phyloP scores from a whole-genome alignment of 169 alveolate genomes.

The Plasmodium malariae region DNA sequence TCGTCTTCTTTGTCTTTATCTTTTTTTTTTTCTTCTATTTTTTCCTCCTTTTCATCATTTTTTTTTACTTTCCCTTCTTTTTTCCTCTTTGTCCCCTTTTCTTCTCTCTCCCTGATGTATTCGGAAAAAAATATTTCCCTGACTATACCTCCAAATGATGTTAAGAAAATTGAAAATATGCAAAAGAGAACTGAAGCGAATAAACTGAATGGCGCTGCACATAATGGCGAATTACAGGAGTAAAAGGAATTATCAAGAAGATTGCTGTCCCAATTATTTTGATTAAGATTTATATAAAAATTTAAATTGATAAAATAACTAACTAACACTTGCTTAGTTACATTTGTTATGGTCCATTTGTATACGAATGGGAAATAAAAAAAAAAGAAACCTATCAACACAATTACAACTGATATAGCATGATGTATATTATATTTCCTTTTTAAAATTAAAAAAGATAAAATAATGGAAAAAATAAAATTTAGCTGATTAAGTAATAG shows the following conservation, averaged over 20 bases:
- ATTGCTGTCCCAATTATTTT: neutral
- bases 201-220: slow-evolving; percentile 29
- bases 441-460: slow-evolving; percentile 53
- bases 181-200: slow-evolving; percentile 43
- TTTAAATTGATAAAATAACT: slow-evolving; percentile 36
- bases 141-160: slow-evolving; percentile 59
- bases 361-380: slow-evolving; percentile 59
- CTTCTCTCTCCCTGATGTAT: slow-evolving; percentile 14
- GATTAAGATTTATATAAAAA: slow-evolving; percentile 8
- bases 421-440: slow-evolving; percentile 63
- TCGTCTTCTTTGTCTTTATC: no score
- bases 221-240: neutral
- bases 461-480: slow-evolving; percentile 67
- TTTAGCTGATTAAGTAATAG: slow-evolving; percentile 58
- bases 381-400: slow-evolving; percentile 45
- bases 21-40: neutral
- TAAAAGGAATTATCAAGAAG: neutral
- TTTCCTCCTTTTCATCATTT: neutral
- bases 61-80: neutral
- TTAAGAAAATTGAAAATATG: slow-evolving; percentile 46
- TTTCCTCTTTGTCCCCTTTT: neutral
- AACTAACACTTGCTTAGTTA: slow-evolving; percentile 3
- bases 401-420: slow-evolving; percentile 44
- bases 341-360: slow-evolving; percentile 8
- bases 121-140: slow-evolving; percentile 71